Base-by-base conservation (phyloP, 257 asterid genomes). In the Rehmannia glutinosa region DNA sequence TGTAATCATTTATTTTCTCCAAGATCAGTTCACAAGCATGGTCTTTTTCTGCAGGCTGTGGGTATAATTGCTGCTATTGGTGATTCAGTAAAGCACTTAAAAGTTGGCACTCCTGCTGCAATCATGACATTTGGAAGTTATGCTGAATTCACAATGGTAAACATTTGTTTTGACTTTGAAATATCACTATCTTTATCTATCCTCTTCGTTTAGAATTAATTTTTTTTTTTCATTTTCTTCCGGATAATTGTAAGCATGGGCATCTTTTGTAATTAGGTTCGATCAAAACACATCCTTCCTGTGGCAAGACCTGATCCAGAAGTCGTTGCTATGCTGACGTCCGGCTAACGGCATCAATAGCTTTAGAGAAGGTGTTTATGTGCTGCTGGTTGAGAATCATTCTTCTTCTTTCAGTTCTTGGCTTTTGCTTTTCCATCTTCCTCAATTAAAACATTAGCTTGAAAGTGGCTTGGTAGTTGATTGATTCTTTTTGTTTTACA, bases 251-350 rank as follows among this genome's bases (percentile, higher is more conserved):
- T 45, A 42, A 61, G 39, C 27, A 33, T 66, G 45, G 47, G 68
- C 60, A 71, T 75, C 62, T 70, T 36, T 55, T 67, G 15, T 70
- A 11, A 53, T 64, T 73, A 93, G 99, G 95, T 90, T 60, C 81
- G 80, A 20, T 67, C 95, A 61, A 86, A 88, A 75, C 95, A 84
- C 76, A 86, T 93, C 78, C 99, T 93, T 81, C 92, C 96, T 46
- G 95, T 93, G 62, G 89, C 95, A 62, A 85, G 93, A 78, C 96
- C 99, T 39, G 99, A 86, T 83, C 94, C 96, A 58, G 96, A 85
- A 86, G 90, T 93, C 38, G 83, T 93, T 81, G 99, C 99, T 63
- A 90, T 90, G 99, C 99, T 93, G 73, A 93, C 97, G 1, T 93
- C 97, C 64, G 99, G 66, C 84, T 90, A 42, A 93, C 99, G 38